Base-by-base conservation (phyloP, 352 stramenopile genomes). In the Sclerospora graminicola region DNA sequence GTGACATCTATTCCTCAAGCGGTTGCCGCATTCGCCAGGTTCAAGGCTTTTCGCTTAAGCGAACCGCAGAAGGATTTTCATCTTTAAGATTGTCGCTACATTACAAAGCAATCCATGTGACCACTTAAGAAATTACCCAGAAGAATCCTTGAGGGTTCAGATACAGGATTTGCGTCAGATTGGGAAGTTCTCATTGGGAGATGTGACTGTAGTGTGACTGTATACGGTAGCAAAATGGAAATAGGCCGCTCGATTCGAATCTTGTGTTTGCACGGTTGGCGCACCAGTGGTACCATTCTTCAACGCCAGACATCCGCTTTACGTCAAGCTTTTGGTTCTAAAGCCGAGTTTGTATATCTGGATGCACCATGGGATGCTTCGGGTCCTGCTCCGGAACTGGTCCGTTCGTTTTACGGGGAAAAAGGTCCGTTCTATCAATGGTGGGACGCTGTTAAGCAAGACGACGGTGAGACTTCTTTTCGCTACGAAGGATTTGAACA, bases 211-310 rank as follows among this genome's bases (percentile, higher is more conserved):
- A n/a, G n/a, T n/a, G n/a, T n/a, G n/a, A n/a, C n/a, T n/a, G n/a
- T n/a, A n/a, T n/a, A n/a, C n/a, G n/a, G n/a, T n/a, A n/a, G n/a
- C n/a, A n/a, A n/a, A 26, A 26, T 26, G 21, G 21, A 43, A 43
- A 69, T 66, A 51, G 16, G 28, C 2, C 53, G 40, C 0, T 62
- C 69, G 34, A 71, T 89, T 45, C 78, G 78, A 15, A 69, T 88
- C 53, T 58, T 89, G 24, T 89, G 78, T 27, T 68, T 89, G 14
- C 79, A 90, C 37, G 76, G 79, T 14, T 90, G 71, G 71, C 71
- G 79, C 41, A 90, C 79, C 13, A 90, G 80, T 54, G 56, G 53
- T n/a, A 53, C 44, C 29, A 72, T 90, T 32, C 62, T 89, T 31
- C 31, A 67, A 42, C 45, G 64, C 9, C 79, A 90, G 57, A 77